These are phyloP conservation scores for Mycena epipterygia DNA, from an alignment of 768 basidiomycete genomes.

Conservation along the genomic window DNA sequence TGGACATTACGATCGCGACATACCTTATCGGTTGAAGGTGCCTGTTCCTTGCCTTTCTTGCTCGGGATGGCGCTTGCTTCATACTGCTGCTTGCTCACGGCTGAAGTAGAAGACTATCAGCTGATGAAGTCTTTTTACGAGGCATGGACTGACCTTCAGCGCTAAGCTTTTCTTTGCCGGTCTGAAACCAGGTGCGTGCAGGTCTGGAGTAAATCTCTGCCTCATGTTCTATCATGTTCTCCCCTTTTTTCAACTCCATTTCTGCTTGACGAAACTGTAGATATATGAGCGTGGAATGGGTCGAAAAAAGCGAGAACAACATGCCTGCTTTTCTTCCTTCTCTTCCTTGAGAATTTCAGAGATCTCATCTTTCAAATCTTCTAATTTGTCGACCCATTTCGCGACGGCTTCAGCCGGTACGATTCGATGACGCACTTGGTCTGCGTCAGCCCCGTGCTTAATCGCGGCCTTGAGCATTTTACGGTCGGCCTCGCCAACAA, in stretches of 20 bases:
- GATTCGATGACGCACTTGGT: conserved; percentile 91
- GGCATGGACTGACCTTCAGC: conserved; percentile 72
- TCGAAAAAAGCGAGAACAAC: conserved; percentile 33
- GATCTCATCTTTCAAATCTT: conserved; percentile 81
- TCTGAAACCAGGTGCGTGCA: conserved; percentile 99
- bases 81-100: conserved; percentile 81
- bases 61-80: conserved; percentile 62
- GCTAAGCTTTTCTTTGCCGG: conserved; percentile 82
- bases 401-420: conserved; percentile 81
- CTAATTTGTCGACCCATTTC: conserved; percentile 79
- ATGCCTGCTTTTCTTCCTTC: conserved; percentile 93
- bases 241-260: conserved; percentile 95
- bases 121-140: neutral
- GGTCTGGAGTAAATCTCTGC: conserved; percentile 94
- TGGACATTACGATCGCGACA: conserved; percentile 11
- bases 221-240: conserved; percentile 95
- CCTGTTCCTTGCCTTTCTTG: conserved; percentile 57
- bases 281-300: conserved; percentile 16
- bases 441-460: conserved; percentile 84
- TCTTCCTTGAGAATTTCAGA: conserved; percentile 88
- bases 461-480: conserved; percentile 97
- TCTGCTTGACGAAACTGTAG: conserved; percentile 87
- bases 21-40: conserved; percentile 57
- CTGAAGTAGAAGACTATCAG: conserved; percentile 54
- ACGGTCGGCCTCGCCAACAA: conserved; percentile 96